A percentile compares a stretch with the other conserved stretches of the same genome.
Conservation (phyloP, 2,329 filamentous ascomycete genomes). For the Colletotrichum sidae region DNA sequence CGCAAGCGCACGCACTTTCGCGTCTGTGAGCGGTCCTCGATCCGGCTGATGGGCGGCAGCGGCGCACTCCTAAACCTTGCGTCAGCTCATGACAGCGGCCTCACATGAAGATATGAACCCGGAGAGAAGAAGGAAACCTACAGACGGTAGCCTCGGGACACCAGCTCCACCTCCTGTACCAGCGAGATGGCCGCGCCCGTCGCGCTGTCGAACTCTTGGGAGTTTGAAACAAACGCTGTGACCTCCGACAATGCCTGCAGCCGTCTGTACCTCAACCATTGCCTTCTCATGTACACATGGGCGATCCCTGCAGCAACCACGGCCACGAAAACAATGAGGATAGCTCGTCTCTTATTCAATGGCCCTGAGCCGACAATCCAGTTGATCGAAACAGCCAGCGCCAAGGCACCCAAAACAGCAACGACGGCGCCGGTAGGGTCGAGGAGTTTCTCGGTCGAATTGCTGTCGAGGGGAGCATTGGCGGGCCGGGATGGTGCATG, state of each 20-base stretch:
- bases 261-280: constrained; percentile 84
- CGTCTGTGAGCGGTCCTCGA: constrained; percentile 85
- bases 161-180: constrained; percentile 94
- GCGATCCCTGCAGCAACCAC: constrained; percentile 69
- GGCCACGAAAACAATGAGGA: constrained; percentile 57
- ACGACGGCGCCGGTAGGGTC: constrained; percentile 60
- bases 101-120: neutral
- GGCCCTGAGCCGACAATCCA: constrained; percentile 71
- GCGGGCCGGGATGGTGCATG: constrained; percentile 39
- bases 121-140: constrained; percentile 54
- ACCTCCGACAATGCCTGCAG: constrained; percentile 79
- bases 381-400: constrained; percentile 78
- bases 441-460: constrained; percentile 48
- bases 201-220: constrained; percentile 84
- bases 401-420: constrained; percentile 73
- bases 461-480: constrained; percentile 39
- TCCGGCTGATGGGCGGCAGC: constrained; percentile 88
- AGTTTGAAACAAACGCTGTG: constrained; percentile 75
- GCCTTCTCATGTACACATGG: constrained; percentile 79
- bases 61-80: constrained; percentile 76
- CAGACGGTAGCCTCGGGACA: constrained; percentile 90
- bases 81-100: constrained; percentile 27
- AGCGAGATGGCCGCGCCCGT: constrained; percentile 81
- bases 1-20: constrained; percentile 85
- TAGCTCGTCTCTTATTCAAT: constrained; percentile 67